These are phyloP conservation scores for Fusarium pilosicola DNA, from an alignment of 2,329 filamentous ascomycete species.

Conservation along the genomic window DNA sequence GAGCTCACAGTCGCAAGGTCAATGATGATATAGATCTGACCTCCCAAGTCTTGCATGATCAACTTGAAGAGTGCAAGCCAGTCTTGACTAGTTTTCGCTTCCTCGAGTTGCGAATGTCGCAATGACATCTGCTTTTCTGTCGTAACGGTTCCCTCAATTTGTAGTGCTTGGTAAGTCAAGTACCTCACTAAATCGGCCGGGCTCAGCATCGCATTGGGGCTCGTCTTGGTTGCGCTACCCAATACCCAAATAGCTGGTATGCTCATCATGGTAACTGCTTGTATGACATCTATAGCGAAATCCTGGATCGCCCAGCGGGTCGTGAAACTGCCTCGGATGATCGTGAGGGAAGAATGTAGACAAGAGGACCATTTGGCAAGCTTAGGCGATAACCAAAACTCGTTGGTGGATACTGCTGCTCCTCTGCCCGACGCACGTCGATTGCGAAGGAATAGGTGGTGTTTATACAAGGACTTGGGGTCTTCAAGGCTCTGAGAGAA, in stretches of 20 bases:
- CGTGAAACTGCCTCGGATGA: not conserved
- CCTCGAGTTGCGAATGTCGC: not conserved
- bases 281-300: not conserved
- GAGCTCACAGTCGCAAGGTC: not conserved
- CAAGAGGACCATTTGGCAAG: not conserved
- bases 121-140: constrained; percentile 13
- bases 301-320: not conserved
- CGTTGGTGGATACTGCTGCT: not conserved
- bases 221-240: not conserved
- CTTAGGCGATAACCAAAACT: constrained; percentile 13
- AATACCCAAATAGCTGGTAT: constrained; percentile 5
- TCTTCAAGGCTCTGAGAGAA: not conserved
- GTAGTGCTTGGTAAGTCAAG: not conserved
- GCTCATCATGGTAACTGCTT: fast-evolving
- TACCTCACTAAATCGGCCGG: not conserved
- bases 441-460: not conserved
- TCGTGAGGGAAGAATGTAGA: not conserved
- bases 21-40: constrained; percentile 2
- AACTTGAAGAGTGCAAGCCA: not conserved
- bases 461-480: not conserved
- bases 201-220: not conserved
- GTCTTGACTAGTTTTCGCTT: fast-evolving
- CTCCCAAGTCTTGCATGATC: not conserved
- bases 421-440: not conserved
- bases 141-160: not conserved